Conservation (phyloP, 2,329 filamentous ascomycete genomes). For the Lanzia echinophila region DNA sequence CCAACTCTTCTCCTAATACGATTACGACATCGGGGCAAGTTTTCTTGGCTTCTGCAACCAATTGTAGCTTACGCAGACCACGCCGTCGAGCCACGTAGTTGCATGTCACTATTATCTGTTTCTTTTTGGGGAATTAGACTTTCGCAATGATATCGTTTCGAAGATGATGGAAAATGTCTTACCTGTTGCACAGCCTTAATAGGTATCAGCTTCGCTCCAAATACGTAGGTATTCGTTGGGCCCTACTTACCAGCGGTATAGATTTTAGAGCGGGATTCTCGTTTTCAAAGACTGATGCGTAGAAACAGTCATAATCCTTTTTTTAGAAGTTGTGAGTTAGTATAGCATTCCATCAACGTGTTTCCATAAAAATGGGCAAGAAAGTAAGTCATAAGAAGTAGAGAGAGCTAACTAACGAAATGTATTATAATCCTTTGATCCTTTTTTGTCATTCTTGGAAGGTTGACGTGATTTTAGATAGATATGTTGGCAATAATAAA, state of each 20-base stretch:
- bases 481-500: not conserved
- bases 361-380: not conserved
- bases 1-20: constrained; percentile 79
- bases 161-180: not conserved
- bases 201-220: constrained; percentile 16
- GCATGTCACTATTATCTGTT: constrained; percentile 73
- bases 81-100: constrained; percentile 81
- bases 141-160: not conserved
- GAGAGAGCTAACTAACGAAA: constrained; percentile 7
- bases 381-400: not conserved
- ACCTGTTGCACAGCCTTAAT: constrained; percentile 30
- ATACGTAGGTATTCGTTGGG: too few relatives aligned
- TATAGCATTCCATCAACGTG: not conserved
- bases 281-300: constrained; percentile 79
- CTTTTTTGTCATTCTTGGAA: constrained; percentile 7
- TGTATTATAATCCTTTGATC: constrained; percentile 20
- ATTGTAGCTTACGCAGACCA: constrained; percentile 76
- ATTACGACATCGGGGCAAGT: constrained; percentile 80
- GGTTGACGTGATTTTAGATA: not conserved
- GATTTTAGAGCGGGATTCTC: constrained; percentile 67
- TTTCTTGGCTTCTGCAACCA: constrained; percentile 72
- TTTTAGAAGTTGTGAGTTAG: not conserved
- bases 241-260: constrained; percentile 67
- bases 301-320: constrained; percentile 85
- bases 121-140: constrained; percentile 34